phyloP scores from a whole-genome alignment of 805 yeast genomes.

The Pichia nakasei region DNA sequence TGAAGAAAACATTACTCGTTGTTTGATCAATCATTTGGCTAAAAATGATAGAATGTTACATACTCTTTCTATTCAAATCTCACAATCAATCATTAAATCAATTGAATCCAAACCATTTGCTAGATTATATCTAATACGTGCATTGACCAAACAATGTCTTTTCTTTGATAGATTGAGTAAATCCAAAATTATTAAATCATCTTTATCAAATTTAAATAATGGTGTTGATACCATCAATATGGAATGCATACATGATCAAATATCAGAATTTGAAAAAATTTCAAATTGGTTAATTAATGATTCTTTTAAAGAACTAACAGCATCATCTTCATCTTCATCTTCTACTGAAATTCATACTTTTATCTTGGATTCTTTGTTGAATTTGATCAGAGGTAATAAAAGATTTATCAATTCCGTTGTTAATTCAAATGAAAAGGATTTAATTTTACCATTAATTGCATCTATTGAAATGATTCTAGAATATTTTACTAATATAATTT shows the following conservation, averaged over 20 bases:
- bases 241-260: not conserved
- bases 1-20: conserved; percentile 60
- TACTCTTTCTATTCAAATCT: conserved; percentile 50
- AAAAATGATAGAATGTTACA: conserved; percentile 57
- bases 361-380: conserved; percentile 7
- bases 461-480: not conserved
- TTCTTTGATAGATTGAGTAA: conserved; percentile 74
- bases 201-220: conserved; percentile 21
- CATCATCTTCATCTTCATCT: not conserved
- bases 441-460: not conserved
- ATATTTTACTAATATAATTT: conserved; percentile 1
- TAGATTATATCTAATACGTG: conserved; percentile 18
- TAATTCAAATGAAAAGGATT: not conserved
- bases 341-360: conserved; percentile 7
- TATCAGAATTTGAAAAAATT: not conserved
- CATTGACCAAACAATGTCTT: conserved; percentile 44
- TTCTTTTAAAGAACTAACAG: conserved; percentile 4
- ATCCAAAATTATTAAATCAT: conserved; percentile 49
- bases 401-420: conserved; percentile 2
- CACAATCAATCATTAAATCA: conserved; percentile 33
- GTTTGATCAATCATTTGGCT: conserved; percentile 67
- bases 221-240: not conserved
- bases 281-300: conserved; percentile 8
- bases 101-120: conserved; percentile 31
- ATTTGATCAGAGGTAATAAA: conserved; percentile 10